Evolutionary conservation across 768 basidiomycete species (phyloP), one percentile per base, ranked within the genome.

Genomic region (Russula brevipes): DNA sequence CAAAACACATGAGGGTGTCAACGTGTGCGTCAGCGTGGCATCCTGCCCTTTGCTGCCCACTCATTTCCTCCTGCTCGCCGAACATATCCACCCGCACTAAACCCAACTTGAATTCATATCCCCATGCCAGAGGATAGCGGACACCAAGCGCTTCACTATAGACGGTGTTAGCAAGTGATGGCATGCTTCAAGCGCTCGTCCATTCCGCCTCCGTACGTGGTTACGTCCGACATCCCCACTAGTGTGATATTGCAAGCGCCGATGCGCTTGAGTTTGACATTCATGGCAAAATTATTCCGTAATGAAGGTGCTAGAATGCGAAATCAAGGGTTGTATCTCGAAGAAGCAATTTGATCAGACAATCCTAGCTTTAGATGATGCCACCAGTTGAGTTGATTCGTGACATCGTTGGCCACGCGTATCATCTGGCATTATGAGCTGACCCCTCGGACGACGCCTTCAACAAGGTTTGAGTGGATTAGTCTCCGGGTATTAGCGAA

Each of bases 21-120:
- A 57, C 30, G 45, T 52, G 55, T 62, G 50, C 24, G 30, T 31
- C 49, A 12, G 61, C 36, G 56, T 58, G 51, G 61, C 31, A 53
- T 52, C 50, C 44, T 57, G 36, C 56, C 24, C 35, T 52, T 52
- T 50, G 49, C 19, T 56, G 47, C 49, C 14, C 14, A 35, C 41
- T 42, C 46, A 5, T 42, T 36, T 30, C 42, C 39, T 44, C 24
- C 49, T 19, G 31, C 41, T 24, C 35, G 50, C n/a, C 19, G 46
- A 36, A 35, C 33, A 16, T 33, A 33, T 33, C 11, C 50, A 16
- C 11, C 50, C 51, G 39, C 51, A 53, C 36, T 60, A 54, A 45
- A 36, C 44, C 51, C 59, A 60, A 60, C 52, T 16, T 17, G 44
- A 54, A 54, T 16, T 42, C 24, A 38, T 38, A 31, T 38, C 24